A percentile compares a stretch with the other conserved stretches of the same genome.
Conservation (phyloP, 139 green algal species). For the Picochlorum costavermella region DNA sequence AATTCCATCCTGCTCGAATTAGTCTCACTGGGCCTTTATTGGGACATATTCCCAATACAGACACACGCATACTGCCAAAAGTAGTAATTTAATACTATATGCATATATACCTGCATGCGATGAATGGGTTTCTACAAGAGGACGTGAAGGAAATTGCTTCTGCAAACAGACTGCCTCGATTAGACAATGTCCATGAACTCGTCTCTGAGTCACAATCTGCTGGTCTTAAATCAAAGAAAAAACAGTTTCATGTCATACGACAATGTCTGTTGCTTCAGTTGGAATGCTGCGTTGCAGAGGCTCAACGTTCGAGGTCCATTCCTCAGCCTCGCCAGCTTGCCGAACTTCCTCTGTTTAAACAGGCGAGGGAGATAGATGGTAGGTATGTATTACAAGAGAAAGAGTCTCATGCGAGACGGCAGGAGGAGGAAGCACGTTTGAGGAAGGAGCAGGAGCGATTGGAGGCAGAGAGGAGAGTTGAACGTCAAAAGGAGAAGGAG, state of each 20-base stretch:
- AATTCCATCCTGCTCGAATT: too few species aligned
- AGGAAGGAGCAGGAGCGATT: background rate
- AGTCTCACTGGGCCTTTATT: too few species aligned
- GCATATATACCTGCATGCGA: too few species aligned
- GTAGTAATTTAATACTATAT: too few species aligned
- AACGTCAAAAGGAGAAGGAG: conserved; percentile 3
- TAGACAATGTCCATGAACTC: too few species aligned
- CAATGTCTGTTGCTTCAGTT: conserved; percentile 2
- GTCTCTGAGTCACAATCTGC: too few species aligned
- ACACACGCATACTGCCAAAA: too few species aligned
- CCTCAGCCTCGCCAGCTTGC: background rate
- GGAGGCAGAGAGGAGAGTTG: conserved; percentile 11
- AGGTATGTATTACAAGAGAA: background rate
- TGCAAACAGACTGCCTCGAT: too few species aligned
- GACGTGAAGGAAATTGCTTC: too few species aligned
- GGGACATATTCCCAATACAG: too few species aligned
- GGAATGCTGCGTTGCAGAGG: background rate
- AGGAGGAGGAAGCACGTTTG: conserved; percentile 5
- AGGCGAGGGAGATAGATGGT: conserved; percentile 4
- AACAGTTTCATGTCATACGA: background rate
- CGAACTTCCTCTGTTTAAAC: conserved; percentile 13
- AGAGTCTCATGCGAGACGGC: background rate
- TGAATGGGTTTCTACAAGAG: too few species aligned
- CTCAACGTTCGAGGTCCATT: conserved; percentile 14
- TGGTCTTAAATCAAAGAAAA: background rate